These are phyloP conservation scores for Vitis hybrid DNA, from an alignment of 177 flowering plant species.

Conservation along the genomic window DNA sequence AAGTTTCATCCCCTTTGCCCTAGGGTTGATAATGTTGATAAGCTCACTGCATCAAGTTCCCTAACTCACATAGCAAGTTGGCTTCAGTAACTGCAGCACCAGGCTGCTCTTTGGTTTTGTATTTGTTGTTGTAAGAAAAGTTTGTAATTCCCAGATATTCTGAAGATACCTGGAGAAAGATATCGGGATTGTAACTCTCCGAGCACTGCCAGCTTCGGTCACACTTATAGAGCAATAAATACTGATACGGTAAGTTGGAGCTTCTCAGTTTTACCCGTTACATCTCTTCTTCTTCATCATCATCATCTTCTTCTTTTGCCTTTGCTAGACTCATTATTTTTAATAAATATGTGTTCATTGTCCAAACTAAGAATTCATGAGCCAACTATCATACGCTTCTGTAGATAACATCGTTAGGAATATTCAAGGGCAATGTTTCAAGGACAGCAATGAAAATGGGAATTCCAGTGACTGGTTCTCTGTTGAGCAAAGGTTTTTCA, in stretches of 20 bases:
- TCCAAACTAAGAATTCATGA: neutral
- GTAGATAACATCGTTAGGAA: constrained; percentile 32
- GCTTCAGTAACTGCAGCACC: neutral
- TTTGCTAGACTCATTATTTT: neutral
- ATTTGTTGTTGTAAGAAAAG: constrained; percentile 4
- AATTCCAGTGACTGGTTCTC: constrained; percentile 17
- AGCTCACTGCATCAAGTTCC: too few species aligned
- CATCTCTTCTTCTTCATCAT: neutral
- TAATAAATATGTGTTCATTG: constrained; percentile 2
- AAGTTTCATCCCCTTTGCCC: too few species aligned
- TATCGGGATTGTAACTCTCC: constrained; percentile 11
- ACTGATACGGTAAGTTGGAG: constrained; percentile 9
- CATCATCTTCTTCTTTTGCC: neutral
- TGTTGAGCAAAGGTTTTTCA: constrained; percentile 16
- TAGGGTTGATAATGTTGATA: too few species aligned
- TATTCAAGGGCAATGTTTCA: constrained; percentile 27
- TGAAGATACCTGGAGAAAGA: constrained; percentile 23
- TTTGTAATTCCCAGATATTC: constrained; percentile 29
- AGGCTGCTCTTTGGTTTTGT: constrained; percentile 1
- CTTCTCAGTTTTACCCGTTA: neutral
- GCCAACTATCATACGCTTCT: constrained; percentile 1
- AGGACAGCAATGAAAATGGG: constrained; percentile 17
- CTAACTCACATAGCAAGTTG: too few species aligned
- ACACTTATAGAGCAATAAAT: constrained; percentile 7
- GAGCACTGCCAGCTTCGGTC: constrained; percentile 12